A percentile compares a stretch with the other conserved stretches of the same genome.
These are phyloP conservation scores for Coemansia sp. DNA, from an alignment of 192 early-diverging fungal genomes.

Conservation along the genomic window DNA sequence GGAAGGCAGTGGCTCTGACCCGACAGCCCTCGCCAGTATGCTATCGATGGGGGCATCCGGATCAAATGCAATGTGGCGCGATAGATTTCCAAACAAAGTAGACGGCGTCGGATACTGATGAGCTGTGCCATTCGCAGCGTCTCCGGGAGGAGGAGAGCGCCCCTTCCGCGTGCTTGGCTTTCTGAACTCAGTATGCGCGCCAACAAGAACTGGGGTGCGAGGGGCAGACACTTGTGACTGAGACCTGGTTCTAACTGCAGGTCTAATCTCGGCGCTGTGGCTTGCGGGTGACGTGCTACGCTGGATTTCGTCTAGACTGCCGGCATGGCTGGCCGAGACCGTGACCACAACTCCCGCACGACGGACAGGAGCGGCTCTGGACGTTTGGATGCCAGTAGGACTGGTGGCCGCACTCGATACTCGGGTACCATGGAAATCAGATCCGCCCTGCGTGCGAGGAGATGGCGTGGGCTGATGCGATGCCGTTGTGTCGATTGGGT, in stretches of 20 bases:
- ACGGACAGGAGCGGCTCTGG: conserved; percentile 14
- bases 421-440: conserved; percentile 1
- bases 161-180: neutral
- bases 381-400: conserved; percentile 22
- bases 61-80: conserved; percentile 1
- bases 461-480: conserved; percentile 16
- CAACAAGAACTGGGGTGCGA: conserved; percentile 5
- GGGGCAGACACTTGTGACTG: conserved; percentile 26
- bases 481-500: neutral
- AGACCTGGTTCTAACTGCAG: conserved; percentile 24
- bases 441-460: conserved; percentile 1
- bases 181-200: neutral
- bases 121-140: neutral
- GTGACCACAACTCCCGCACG: conserved; percentile 29
- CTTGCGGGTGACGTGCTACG: conserved; percentile 28
- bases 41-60: conserved; percentile 6
- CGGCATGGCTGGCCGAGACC: neutral
- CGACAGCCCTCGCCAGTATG: neutral
- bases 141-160: neutral
- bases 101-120: neutral
- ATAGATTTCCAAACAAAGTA: conserved; percentile 4
- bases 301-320: conserved; percentile 30
- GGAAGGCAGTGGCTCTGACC: neutral
- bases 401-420: conserved; percentile 21
- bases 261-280: neutral